Evolutionary conservation across 2,329 filamentous ascomycete genomes (phyloP).

Genomic region (Fusarium redolens): DNA sequence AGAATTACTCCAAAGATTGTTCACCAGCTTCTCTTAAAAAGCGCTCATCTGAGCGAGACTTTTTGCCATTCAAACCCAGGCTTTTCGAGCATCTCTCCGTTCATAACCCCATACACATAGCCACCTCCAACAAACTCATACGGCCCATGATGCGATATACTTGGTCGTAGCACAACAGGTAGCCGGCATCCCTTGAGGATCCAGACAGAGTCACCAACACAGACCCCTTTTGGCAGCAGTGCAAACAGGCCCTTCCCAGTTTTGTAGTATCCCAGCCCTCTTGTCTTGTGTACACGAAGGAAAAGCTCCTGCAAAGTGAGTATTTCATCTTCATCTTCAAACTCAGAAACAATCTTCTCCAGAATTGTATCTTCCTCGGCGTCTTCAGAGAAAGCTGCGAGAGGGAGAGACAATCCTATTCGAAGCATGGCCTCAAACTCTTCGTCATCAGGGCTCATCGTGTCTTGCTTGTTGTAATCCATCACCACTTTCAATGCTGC

Average conservation of each 20-base stretch:
- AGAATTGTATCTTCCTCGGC: accelerated
- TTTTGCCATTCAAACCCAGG: background rate
- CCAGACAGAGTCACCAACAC: background rate
- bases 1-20: too few species aligned
- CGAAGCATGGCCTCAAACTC: accelerated
- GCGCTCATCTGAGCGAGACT: background rate
- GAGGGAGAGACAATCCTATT: accelerated
- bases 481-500: background rate
- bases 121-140: background rate
- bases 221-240: accelerated
- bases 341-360: accelerated
- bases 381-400: accelerated
- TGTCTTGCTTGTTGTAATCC: background rate
- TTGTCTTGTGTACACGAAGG: accelerated
- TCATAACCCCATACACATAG: background rate
- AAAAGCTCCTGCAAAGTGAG: accelerated
- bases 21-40: too few species aligned
- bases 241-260: background rate
- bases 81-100: background rate
- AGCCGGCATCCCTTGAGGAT: background rate
- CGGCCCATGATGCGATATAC: accelerated
- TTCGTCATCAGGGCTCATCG: background rate
- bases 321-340: accelerated
- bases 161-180: background rate
- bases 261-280: background rate